phyloP scores from a whole-genome alignment of 148 eudicot species.

The Chenopodium album region DNA sequence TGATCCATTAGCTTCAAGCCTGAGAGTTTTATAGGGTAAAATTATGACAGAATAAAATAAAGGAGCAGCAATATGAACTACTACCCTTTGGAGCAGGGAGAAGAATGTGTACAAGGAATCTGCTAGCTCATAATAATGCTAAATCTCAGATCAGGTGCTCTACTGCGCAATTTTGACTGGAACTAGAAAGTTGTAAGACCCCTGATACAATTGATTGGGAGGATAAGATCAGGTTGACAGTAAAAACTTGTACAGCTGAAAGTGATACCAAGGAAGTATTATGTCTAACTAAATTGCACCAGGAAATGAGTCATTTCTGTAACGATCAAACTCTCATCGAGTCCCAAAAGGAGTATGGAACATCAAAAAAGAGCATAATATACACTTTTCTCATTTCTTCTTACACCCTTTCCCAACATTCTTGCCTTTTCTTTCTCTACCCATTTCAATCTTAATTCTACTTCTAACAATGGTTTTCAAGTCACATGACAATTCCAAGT shows the following conservation, averaged over 20 bases:
- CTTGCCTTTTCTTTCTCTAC: not conserved
- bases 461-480: not conserved
- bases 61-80: conserved; percentile 21
- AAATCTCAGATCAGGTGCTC: conserved; percentile 21
- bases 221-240: conserved; percentile 26
- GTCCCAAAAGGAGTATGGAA: not conserved
- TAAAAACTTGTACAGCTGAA: conserved; percentile 22
- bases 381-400: no score
- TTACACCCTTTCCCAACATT: no score
- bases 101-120: conserved; percentile 29
- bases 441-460: not conserved
- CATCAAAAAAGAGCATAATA: not conserved
- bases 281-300: not conserved
- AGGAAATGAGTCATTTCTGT: not conserved
- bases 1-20: conserved; percentile 24
- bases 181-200: conserved; percentile 10
- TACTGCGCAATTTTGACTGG: conserved; percentile 30
- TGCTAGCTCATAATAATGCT: conserved; percentile 27
- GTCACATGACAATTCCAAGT: not conserved
- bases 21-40: conserved; percentile 21
- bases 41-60: conserved; percentile 5
- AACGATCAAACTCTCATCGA: not conserved
- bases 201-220: conserved; percentile 23
- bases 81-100: conserved; percentile 29
- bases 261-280: conserved; percentile 12